phyloP scores from a whole-genome alignment of 768 basidiomycete genomes.

The Pleurotus tuoliensis region DNA sequence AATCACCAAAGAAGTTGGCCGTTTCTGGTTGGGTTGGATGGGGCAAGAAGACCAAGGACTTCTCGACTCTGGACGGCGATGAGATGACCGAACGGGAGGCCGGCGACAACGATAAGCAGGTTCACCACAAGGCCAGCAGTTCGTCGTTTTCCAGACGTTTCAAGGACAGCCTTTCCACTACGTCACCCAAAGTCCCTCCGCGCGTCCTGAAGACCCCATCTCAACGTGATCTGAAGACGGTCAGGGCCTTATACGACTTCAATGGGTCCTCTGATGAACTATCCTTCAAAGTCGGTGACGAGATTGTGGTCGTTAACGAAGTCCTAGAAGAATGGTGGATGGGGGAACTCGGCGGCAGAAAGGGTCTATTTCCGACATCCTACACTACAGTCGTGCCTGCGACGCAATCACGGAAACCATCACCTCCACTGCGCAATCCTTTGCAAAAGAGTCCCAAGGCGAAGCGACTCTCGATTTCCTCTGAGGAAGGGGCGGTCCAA shows the following conservation, averaged over 20 bases:
- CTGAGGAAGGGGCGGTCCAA: conserved; percentile 16
- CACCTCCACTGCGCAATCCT: conserved; percentile 18
- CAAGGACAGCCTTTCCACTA: conserved; percentile 22
- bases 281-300: conserved; percentile 66
- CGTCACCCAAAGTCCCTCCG: conserved; percentile 28
- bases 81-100: conserved; percentile 26
- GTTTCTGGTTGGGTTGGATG: conserved; percentile 65
- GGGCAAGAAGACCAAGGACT: conserved; percentile 56
- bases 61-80: conserved; percentile 51
- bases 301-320: conserved; percentile 74
- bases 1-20: conserved; percentile 35
- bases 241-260: conserved; percentile 76
- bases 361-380: conserved; percentile 78
- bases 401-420: conserved; percentile 24
- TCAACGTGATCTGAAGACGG: conserved; percentile 46
- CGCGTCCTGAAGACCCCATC: conserved; percentile 51
- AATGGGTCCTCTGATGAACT: conserved; percentile 74
- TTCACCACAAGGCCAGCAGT: conserved; percentile 18
- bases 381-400: conserved; percentile 56
- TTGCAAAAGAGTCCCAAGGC: conserved; percentile 4
- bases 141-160: conserved; percentile 30
- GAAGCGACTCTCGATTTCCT: conserved; percentile 10
- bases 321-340: conserved; percentile 92
- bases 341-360: conserved; percentile 66
- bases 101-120: conserved; percentile 22